Evolutionary conservation across 805 yeast genomes (phyloP).

Genomic region (Ogataea glucozyma): DNA sequence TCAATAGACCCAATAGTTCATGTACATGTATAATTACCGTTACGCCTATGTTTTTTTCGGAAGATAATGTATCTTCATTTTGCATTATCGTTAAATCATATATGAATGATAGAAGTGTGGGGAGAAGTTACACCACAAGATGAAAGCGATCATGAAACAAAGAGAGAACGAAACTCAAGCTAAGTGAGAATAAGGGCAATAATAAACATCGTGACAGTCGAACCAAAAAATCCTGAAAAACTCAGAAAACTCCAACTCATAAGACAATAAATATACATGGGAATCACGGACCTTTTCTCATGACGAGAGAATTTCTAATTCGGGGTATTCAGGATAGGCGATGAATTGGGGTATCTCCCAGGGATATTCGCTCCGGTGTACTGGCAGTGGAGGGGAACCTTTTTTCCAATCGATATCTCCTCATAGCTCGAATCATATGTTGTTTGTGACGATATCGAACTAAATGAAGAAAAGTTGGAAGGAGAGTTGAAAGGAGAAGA

Average conservation of each 20-base stretch:
- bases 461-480: conserved; percentile 35
- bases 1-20: too few relatives aligned
- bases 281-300: neutral
- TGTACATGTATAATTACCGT: too few relatives aligned
- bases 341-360: conserved; percentile 28
- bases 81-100: conserved; percentile 12
- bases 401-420: conserved; percentile 19
- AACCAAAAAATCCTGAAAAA: neutral
- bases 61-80: conserved; percentile 7
- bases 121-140: conserved; percentile 2
- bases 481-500: conserved; percentile 34
- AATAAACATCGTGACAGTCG: conserved; percentile 1
- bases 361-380: conserved; percentile 13
- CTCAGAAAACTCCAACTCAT: neutral
- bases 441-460: conserved; percentile 34
- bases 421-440: conserved; percentile 32
- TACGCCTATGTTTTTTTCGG: neutral
- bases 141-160: conserved; percentile 10
- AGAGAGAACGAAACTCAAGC: conserved; percentile 4
- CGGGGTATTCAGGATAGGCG: conserved; percentile 25
- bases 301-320: conserved; percentile 7
- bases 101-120: conserved; percentile 3
- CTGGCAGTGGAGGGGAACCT: conserved; percentile 8
- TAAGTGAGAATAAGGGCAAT: conserved; percentile 2
- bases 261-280: conserved; percentile 7